A percentile compares a stretch with the other conserved stretches of the same genome.
Conservation (phyloP, 192 early-diverging fungal species). For the Helicostylum pulchrum region DNA sequence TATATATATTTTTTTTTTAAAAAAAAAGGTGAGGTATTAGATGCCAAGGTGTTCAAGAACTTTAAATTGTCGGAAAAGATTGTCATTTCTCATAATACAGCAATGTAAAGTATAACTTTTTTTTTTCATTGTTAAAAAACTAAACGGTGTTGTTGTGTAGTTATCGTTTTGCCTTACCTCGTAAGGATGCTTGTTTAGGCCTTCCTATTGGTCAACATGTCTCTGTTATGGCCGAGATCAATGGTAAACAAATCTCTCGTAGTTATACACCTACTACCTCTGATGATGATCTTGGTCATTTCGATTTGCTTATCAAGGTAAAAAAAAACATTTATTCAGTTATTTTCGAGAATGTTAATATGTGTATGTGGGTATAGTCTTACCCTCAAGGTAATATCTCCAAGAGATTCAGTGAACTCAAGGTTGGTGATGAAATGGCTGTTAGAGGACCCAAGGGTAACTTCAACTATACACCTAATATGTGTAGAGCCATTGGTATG, state of each 20-base stretch:
- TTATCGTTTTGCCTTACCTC: conserved; percentile 83
- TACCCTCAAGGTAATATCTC: conserved; percentile 83
- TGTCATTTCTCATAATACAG: conserved; percentile 79
- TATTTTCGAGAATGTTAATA: not conserved
- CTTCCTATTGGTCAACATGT: conserved; percentile 95
- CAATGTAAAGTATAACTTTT: conserved; percentile 54
- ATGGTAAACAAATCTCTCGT: conserved; percentile 79
- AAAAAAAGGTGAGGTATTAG: conserved; percentile 50
- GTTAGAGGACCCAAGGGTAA: conserved; percentile 89
- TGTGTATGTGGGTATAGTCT: conserved; percentile 42
- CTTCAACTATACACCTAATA: conserved; percentile 83
- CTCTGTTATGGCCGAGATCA: conserved; percentile 77
- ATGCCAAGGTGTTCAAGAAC: conserved; percentile 68
- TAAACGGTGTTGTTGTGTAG: too few relatives aligned
- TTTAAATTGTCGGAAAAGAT: conserved; percentile 79
- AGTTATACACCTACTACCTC: conserved; percentile 90
- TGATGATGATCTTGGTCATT: conserved; percentile 81
- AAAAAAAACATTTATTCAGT: not conserved
- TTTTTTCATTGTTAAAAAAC: not conserved
- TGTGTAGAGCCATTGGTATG: conserved; percentile 72
- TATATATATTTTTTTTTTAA: not conserved
- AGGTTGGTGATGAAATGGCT: conserved; percentile 69
- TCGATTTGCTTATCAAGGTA: conserved; percentile 92
- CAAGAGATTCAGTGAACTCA: conserved; percentile 63
- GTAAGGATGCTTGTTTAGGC: conserved; percentile 65